These are phyloP conservation scores for Amauroascus niger DNA, from an alignment of 2,329 filamentous ascomycete genomes.

Conservation along the genomic window DNA sequence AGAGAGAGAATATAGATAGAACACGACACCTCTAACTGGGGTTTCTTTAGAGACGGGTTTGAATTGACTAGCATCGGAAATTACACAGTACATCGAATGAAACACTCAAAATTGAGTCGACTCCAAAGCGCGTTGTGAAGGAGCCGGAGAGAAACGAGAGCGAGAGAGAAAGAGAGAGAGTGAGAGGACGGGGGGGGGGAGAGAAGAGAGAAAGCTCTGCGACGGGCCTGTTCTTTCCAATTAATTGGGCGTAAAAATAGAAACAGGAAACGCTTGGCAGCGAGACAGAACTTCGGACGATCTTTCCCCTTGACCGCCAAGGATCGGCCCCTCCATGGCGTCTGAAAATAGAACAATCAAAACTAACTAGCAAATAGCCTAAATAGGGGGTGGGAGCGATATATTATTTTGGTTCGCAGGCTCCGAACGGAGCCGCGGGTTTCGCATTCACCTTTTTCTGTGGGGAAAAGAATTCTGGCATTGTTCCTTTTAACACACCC, in stretches of 20 bases:
- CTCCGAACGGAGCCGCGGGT: too few species aligned
- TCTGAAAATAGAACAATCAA: constrained; percentile 6
- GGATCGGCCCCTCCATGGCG: background rate
- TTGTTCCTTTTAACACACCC: too few species aligned
- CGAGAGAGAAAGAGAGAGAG: too few species aligned
- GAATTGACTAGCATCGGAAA: background rate
- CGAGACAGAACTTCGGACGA: too few species aligned
- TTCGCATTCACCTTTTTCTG: too few species aligned
- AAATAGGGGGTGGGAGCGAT: too few species aligned
- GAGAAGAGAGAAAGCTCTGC: background rate
- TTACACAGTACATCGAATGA: background rate
- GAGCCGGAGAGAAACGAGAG: too few species aligned
- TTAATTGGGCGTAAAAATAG: constrained; percentile 1
- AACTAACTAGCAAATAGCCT: too few species aligned
- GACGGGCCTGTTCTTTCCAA: constrained; percentile 2
- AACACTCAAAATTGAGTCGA: background rate
- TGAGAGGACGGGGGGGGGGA: too few species aligned
- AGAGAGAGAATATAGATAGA: background rate
- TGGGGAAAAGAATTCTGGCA: too few species aligned
- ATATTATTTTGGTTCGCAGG: too few species aligned
- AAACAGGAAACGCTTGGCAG: constrained; percentile 3
- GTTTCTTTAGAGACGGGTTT: background rate
- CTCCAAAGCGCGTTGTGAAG: background rate
- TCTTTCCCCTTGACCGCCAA: background rate
- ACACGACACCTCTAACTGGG: background rate